These are phyloP conservation scores for Rhodotorula mucilaginosa DNA, from an alignment of 1,284 basidiomycete genomes.

Conservation along the genomic window DNA sequence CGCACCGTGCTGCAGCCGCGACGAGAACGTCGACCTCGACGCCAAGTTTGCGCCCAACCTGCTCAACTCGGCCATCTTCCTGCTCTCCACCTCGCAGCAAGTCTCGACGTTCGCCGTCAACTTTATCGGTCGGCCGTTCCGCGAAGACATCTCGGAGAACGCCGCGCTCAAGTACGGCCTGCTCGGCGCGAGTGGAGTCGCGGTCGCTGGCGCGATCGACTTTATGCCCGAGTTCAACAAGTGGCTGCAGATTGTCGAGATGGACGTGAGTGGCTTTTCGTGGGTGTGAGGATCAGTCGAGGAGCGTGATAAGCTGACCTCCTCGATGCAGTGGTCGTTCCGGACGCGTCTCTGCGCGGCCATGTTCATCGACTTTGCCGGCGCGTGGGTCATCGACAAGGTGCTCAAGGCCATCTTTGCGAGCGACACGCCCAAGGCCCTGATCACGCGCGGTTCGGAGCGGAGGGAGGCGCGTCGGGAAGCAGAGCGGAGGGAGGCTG, in stretches of 20 bases:
- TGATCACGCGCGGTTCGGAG: slow-evolving; percentile 29
- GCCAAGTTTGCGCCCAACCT: slow-evolving; percentile 91
- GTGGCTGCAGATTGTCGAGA: slow-evolving; percentile 95
- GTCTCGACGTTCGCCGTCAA: slow-evolving; percentile 96
- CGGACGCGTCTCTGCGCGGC: slow-evolving; percentile 68
- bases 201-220: slow-evolving; percentile 82
- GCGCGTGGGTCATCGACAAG: slow-evolving; percentile 80
- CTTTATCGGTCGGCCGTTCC: slow-evolving; percentile 91
- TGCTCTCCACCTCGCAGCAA: slow-evolving; percentile 66
- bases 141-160: slow-evolving; percentile 92
- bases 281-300: too few species aligned
- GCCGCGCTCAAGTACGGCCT: slow-evolving; percentile 86
- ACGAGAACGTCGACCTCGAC: slow-evolving; percentile 71
- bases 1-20: slow-evolving; percentile 55
- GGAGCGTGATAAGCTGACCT: neutral
- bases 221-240: slow-evolving; percentile 91
- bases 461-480: slow-evolving; percentile 17
- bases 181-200: slow-evolving; percentile 74
- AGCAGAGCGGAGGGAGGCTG: slow-evolving; percentile 16
- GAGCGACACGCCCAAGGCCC: slow-evolving; percentile 55
- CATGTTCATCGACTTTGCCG: slow-evolving; percentile 85
- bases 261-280: slow-evolving; percentile 53
- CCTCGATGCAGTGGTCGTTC: slow-evolving; percentile 61
- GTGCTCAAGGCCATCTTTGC: slow-evolving; percentile 84
- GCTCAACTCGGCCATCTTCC: slow-evolving; percentile 90